These are phyloP conservation scores for Candida albicans DNA, from an alignment of 1,139 yeast genomes.

Conservation along the genomic window DNA sequence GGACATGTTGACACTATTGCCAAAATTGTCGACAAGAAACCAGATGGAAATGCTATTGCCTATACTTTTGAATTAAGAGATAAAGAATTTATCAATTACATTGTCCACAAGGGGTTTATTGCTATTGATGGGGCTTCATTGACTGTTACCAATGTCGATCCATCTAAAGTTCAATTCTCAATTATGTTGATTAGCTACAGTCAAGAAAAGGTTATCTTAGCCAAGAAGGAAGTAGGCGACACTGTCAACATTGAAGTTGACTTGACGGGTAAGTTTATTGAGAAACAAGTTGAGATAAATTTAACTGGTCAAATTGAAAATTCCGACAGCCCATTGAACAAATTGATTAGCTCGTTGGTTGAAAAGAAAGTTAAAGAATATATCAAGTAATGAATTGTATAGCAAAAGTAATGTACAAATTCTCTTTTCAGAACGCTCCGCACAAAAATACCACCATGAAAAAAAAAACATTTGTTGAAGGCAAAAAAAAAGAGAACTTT, in stretches of 20 bases:
- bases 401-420: not conserved
- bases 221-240: constrained; percentile 62
- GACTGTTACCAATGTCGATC: constrained; percentile 79
- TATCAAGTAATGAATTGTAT: constrained; percentile 6
- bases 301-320: constrained; percentile 56
- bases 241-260: constrained; percentile 90
- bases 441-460: constrained; percentile 1
- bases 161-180: constrained; percentile 56
- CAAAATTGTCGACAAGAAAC: constrained; percentile 47
- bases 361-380: constrained; percentile 44
- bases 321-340: constrained; percentile 36
- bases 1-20: constrained; percentile 97
- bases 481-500: constrained; percentile 6
- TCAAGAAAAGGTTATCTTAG: constrained; percentile 76
- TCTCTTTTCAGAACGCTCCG: too few species aligned
- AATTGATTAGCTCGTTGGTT: constrained; percentile 50
- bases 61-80: constrained; percentile 77
- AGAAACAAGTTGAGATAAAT: constrained; percentile 69
- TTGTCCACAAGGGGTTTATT: constrained; percentile 92
- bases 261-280: constrained; percentile 86
- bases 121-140: constrained; percentile 92
- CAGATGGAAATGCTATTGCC: constrained; percentile 79
- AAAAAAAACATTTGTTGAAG: constrained; percentile 1
- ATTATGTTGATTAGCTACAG: constrained; percentile 93
- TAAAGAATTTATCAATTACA: constrained; percentile 61